Percentiles rank a stretch among this genome's conserved stretches.
Conservation (phyloP, 192 early-diverging fungal genomes). For the Funneliformis mosseae region DNA sequence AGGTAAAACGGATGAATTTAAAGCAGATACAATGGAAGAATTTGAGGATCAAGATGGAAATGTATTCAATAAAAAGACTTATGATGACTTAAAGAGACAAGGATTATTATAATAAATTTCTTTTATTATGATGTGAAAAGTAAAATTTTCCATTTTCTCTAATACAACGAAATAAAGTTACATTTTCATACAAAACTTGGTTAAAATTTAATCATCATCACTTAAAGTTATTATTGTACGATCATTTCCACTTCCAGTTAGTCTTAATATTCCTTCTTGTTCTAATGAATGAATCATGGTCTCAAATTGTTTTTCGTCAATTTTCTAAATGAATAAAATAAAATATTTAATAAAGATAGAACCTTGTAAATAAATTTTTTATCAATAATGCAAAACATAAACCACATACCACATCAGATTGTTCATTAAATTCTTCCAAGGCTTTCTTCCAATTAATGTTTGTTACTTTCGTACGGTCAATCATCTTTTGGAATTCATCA, state of each 20-base stretch:
- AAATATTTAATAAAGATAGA: background rate
- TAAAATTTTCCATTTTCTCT: too few species aligned
- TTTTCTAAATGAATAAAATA: slow-evolving; percentile 1
- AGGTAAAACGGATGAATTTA: slow-evolving; percentile 64
- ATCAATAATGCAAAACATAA: background rate
- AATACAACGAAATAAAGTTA: too few species aligned
- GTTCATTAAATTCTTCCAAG: slow-evolving; percentile 8
- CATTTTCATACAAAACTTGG: too few species aligned
- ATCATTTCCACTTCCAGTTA: slow-evolving; percentile 12
- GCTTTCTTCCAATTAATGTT: slow-evolving; percentile 1
- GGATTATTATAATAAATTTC: slow-evolving; percentile 65
- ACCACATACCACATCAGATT: slow-evolving; percentile 23
- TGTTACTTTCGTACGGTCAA: background rate
- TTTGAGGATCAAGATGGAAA: slow-evolving; percentile 84
- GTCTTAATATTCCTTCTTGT: background rate
- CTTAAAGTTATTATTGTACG: slow-evolving; percentile 9
- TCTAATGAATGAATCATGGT: slow-evolving; percentile 5
- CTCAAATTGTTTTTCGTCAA: slow-evolving; percentile 22
- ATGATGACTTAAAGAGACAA: slow-evolving; percentile 81
- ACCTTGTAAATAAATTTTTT: background rate
- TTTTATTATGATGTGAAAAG: background rate
- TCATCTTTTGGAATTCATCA: slow-evolving; percentile 49
- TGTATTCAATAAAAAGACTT: slow-evolving; percentile 87
- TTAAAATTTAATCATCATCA: background rate
- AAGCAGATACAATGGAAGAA: slow-evolving; percentile 88